These are phyloP conservation scores for Dinochytrium kinnereticum DNA, from an alignment of 371 early-diverging fungal species.

Conservation along the genomic window DNA sequence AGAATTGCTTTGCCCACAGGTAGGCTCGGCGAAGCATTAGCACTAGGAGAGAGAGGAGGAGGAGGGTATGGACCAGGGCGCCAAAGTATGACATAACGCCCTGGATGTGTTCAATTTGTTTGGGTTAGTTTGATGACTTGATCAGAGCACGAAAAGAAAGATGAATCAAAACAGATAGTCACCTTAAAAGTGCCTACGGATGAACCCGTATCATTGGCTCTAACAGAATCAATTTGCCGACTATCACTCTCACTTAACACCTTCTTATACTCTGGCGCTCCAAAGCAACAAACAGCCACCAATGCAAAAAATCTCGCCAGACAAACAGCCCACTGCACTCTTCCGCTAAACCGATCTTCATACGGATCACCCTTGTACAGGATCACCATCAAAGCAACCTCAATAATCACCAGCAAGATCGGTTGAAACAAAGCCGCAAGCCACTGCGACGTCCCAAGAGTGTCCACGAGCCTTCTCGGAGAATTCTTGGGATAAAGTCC, in stretches of 20 bases:
- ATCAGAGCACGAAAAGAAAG: no score
- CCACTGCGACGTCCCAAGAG: conserved; percentile 9
- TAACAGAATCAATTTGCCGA: background rate
- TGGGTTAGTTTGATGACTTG: no score
- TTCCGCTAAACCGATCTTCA: conserved; percentile 1
- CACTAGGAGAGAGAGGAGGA: conserved; percentile 2
- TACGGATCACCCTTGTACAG: conserved; percentile 1
- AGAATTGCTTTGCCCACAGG: conserved; percentile 1
- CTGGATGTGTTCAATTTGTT: background rate
- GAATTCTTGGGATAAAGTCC: conserved; percentile 11
- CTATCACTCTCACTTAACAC: background rate
- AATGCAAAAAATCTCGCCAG: conserved; percentile 12
- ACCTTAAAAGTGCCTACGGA: conserved; percentile 3
- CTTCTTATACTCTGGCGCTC: conserved; percentile 9
- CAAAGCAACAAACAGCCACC: conserved; percentile 11
- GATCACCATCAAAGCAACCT: conserved; percentile 16
- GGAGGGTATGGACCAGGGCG: conserved; percentile 16
- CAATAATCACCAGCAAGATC: conserved; percentile 10
- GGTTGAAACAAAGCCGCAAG: conserved; percentile 6
- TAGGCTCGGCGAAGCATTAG: conserved; percentile 11
- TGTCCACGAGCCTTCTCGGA: background rate
- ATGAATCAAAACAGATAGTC: no score
- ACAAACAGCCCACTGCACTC: conserved; percentile 17
- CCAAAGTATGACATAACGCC: conserved; percentile 15
- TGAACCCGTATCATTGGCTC: background rate